phyloP scores from a whole-genome alignment of 2,329 filamentous ascomycete species.

The Pseudogymnoascus sp. region DNA sequence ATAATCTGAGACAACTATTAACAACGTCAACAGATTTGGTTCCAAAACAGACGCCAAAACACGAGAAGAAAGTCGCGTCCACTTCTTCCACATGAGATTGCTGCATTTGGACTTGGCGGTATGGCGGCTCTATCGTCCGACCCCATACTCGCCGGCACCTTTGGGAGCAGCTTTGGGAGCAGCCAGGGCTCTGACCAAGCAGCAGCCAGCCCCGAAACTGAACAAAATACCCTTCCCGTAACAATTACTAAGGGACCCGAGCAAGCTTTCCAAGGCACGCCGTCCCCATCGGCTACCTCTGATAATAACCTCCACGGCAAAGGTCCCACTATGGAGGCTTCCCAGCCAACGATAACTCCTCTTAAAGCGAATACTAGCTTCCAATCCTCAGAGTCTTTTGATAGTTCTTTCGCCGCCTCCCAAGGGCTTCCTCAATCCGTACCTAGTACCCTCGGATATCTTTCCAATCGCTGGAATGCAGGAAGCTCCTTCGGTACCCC shows the following conservation, averaged over 20 bases:
- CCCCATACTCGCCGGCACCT: slow-evolving; percentile 15
- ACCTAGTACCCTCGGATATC: slow-evolving; percentile 28
- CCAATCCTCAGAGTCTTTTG: background rate
- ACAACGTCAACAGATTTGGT: slow-evolving; percentile 68
- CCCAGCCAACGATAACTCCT: slow-evolving; percentile 2
- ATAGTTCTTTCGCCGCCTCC: background rate
- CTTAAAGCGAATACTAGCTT: slow-evolving; percentile 3
- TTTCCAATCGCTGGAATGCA: slow-evolving; percentile 48
- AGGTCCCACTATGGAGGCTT: slow-evolving; percentile 1
- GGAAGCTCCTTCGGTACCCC: slow-evolving; percentile 45
- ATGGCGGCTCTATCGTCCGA: slow-evolving; percentile 27
- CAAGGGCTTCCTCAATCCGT: slow-evolving; percentile 22
- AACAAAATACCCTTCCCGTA: background rate
- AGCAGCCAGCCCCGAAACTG: background rate
- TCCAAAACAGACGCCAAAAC: slow-evolving; percentile 91
- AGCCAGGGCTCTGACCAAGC: slow-evolving; percentile 18
- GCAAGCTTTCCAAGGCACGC: background rate
- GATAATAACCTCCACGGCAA: slow-evolving; percentile 2
- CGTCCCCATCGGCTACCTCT: background rate
- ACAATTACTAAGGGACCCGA: background rate
- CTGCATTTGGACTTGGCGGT: slow-evolving; percentile 46
- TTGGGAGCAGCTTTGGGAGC: slow-evolving; percentile 18
- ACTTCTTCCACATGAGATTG: slow-evolving; percentile 68
- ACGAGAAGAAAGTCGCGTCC: slow-evolving; percentile 83
- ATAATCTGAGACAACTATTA: slow-evolving; percentile 1